Evolutionary conservation across 140 eudicot genomes (phyloP).

Genomic region (Bidens hawaiensis): DNA sequence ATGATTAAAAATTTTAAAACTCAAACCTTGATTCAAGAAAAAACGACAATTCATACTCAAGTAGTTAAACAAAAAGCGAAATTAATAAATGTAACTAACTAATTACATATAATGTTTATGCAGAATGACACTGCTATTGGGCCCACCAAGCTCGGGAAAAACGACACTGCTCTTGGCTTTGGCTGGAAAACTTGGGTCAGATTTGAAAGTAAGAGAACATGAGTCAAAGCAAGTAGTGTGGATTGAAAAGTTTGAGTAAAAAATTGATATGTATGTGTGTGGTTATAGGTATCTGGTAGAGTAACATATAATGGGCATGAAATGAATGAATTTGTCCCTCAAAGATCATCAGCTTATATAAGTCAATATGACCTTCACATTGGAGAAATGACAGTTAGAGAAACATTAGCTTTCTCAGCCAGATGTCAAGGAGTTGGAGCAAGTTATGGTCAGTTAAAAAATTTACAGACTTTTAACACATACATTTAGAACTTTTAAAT

Average conservation of each 20-base stretch:
- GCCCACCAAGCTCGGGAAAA: conserved; percentile 73
- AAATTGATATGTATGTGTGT: background rate
- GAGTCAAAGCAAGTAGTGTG: background rate
- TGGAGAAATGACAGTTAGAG: conserved; percentile 72
- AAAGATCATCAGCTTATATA: conserved; percentile 65
- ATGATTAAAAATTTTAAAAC: too few species aligned
- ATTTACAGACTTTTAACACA: background rate
- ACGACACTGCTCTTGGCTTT: conserved; percentile 61
- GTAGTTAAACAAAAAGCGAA: too few species aligned
- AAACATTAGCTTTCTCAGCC: conserved; percentile 69
- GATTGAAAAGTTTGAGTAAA: background rate
- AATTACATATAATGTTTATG: conserved; percentile 15
- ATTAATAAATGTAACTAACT: too few species aligned
- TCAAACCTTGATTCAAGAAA: too few species aligned
- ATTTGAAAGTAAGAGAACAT: conserved; percentile 43
- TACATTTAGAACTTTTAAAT: too few species aligned
- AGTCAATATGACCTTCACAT: conserved; percentile 68
- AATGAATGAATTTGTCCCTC: conserved; percentile 66
- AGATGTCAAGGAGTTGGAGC: conserved; percentile 75
- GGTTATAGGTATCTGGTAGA: conserved; percentile 48
- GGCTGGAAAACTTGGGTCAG: conserved; percentile 66
- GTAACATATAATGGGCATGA: conserved; percentile 67
- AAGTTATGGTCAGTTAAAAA: conserved; percentile 49
- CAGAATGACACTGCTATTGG: conserved; percentile 61
- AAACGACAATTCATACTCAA: too few species aligned